Evolutionary conservation across 2,329 filamentous ascomycete genomes (phyloP).

Genomic region (Cytospora chrysosperma): DNA sequence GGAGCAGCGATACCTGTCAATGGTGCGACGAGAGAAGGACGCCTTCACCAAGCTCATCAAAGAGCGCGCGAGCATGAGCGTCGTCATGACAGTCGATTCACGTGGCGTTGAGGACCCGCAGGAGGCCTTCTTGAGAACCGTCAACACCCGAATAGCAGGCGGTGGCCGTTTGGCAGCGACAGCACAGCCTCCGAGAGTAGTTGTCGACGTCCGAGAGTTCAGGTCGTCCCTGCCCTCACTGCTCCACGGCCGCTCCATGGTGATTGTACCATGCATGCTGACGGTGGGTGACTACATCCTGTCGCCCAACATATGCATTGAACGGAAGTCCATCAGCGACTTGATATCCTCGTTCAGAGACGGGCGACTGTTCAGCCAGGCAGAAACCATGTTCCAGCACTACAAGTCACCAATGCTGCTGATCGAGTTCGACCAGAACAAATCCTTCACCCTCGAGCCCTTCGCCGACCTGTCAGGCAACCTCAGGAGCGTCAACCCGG

Average conservation of each 20-base stretch:
- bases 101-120: constrained; percentile 75
- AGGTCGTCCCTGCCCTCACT: constrained; percentile 88
- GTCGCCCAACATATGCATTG: constrained; percentile 85
- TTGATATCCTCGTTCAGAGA: constrained; percentile 89
- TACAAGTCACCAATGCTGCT: constrained; percentile 89
- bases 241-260: constrained; percentile 82
- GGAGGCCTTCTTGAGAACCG: constrained; percentile 87
- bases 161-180: constrained; percentile 83
- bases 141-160: constrained; percentile 95
- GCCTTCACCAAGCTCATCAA: constrained; percentile 93
- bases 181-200: constrained; percentile 81
- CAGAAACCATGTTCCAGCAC: constrained; percentile 90
- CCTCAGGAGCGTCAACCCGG: constrained; percentile 61
- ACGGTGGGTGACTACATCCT: constrained; percentile 97
- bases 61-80: constrained; percentile 88
- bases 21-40: constrained; percentile 92
- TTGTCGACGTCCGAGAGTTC: constrained; percentile 96
- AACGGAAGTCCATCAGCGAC: constrained; percentile 91
- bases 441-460: constrained; percentile 90
- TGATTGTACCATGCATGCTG: constrained; percentile 90
- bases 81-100: constrained; percentile 75
- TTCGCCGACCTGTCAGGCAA: constrained; percentile 67
- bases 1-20: constrained; percentile 87
- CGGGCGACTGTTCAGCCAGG: constrained; percentile 87
- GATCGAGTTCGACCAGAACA: constrained; percentile 97